Conservation (phyloP, 192 early-diverging fungal genomes). For the Chytriomyces confervae region DNA sequence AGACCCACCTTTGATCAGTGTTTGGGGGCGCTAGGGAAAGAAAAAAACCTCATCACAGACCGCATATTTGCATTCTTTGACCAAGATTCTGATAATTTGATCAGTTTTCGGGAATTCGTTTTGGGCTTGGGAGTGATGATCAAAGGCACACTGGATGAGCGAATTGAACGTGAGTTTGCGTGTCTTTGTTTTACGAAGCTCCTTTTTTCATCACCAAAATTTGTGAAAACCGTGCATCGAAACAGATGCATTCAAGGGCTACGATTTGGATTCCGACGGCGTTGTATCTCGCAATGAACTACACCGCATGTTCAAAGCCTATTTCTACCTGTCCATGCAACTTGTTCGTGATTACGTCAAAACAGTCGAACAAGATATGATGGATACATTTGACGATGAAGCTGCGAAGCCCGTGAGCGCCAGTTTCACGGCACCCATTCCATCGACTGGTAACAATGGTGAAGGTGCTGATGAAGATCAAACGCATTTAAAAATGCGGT, state of each 20-base stretch:
- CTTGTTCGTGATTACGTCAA: conserved; percentile 88
- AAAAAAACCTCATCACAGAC: conserved; percentile 83
- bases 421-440: conserved; percentile 85
- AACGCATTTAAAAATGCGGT: conserved; percentile 13
- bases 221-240: too few relatives aligned
- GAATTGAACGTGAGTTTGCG: conserved; percentile 70
- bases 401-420: conserved; percentile 87
- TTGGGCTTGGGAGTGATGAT: conserved; percentile 79
- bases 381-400: conserved; percentile 81
- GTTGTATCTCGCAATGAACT: conserved; percentile 83
- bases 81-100: conserved; percentile 74
- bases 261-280: conserved; percentile 89
- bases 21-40: conserved; percentile 82
- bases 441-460: conserved; percentile 24
- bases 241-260: conserved; percentile 85
- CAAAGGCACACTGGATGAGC: conserved; percentile 89
- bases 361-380: conserved; percentile 86
- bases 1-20: conserved; percentile 82
- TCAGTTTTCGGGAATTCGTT: conserved; percentile 85
- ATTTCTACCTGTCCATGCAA: conserved; percentile 88
- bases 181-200: conserved; percentile 4
- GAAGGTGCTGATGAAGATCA: conserved; percentile 41
- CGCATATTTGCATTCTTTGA: conserved; percentile 93
- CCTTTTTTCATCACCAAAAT: neutral
- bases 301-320: conserved; percentile 89